Evolutionary conservation across 108 stramenopile species (phyloP), one percentile per base, ranked within the genome.

Genomic region (Nitzschia palea): DNA sequence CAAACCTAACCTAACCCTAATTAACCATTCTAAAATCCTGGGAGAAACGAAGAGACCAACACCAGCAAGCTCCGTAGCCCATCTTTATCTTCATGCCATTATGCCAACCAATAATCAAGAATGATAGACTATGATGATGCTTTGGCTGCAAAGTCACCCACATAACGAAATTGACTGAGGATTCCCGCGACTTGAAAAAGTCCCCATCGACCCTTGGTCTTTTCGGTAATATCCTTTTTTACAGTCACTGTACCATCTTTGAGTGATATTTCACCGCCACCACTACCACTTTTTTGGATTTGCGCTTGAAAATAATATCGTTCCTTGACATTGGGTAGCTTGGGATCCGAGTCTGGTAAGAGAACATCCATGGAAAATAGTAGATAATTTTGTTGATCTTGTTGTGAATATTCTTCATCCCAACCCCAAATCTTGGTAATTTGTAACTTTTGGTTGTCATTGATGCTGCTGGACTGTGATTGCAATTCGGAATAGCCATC

Each of bases 361-460:
- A 40, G 26, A 12, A 79, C 73, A 65, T 88, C 86, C 55, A 82
- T 78, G 43, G 76, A 78, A 62, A 85, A 85, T 3, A 88, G 55
- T 12, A 88, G 43, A 55, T 84, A 87, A 6, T 78, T 45, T 30
- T 67, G 26, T n/a, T 61, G 50, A 48, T 85, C 83, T 43, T 82
- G 73, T 36, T 42, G 65, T 43, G 81, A 80, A 8, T 36, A 61
- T 67, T 88, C 86, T 15, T 69, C 29, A 45, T 88, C 86, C 86
- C 86, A 88, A 10, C 86, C 86, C 86, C 86, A 88, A 0, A 80
- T 56, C 42, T 88, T 88, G 33, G 42, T 15, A 40, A 87, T 67
- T 36, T 55, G 18, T 4, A 80, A 37, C 18, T 5, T 3, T 8
- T 40, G 26, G 33, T 54, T 52, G 36, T 30, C 44, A 50, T 28